These are phyloP conservation scores for Claviceps humidiphila DNA, from an alignment of 2,329 filamentous ascomycete genomes.

Conservation along the genomic window DNA sequence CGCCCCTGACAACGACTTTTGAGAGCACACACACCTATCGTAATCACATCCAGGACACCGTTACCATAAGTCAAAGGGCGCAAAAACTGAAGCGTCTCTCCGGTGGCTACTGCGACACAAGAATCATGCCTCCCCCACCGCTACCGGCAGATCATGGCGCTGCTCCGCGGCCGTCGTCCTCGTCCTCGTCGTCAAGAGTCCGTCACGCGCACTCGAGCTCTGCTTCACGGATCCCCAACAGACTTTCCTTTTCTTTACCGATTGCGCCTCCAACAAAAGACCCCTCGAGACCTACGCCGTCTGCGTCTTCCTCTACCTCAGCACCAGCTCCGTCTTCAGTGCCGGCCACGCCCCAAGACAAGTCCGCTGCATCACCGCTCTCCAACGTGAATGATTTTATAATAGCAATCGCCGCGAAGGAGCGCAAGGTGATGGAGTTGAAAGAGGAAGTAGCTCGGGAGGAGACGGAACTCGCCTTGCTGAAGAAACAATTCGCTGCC, in stretches of 20 bases:
- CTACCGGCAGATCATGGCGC: constrained; percentile 23
- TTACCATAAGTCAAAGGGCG: background rate
- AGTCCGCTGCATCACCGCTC: constrained; percentile 28
- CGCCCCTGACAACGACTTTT: constrained; percentile 2
- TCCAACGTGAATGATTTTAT: constrained; percentile 57
- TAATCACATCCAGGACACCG: constrained; percentile 1
- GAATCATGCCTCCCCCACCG: constrained; percentile 23
- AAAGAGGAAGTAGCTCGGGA: constrained; percentile 79
- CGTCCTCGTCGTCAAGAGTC: constrained; percentile 23
- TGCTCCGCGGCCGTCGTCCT: constrained; percentile 20
- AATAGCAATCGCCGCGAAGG: constrained; percentile 81
- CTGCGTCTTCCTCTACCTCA: constrained; percentile 19
- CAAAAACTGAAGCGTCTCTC: background rate
- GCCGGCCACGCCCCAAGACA: constrained; percentile 38
- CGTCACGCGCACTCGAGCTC: constrained; percentile 40
- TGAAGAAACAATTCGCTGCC: constrained; percentile 75
- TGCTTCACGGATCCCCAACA: constrained; percentile 40
- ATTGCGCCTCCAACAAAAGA: constrained; percentile 41
- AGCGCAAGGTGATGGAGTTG: constrained; percentile 79
- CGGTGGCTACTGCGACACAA: constrained; percentile 4
- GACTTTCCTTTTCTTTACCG: constrained; percentile 48
- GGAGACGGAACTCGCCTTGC: constrained; percentile 57
- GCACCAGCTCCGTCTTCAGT: constrained; percentile 25
- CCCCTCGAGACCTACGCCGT: constrained; percentile 38
- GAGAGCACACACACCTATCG: background rate